Evolutionary conservation across 805 yeast genomes (phyloP).

Genomic region (Starmerella lactis-condensi): DNA sequence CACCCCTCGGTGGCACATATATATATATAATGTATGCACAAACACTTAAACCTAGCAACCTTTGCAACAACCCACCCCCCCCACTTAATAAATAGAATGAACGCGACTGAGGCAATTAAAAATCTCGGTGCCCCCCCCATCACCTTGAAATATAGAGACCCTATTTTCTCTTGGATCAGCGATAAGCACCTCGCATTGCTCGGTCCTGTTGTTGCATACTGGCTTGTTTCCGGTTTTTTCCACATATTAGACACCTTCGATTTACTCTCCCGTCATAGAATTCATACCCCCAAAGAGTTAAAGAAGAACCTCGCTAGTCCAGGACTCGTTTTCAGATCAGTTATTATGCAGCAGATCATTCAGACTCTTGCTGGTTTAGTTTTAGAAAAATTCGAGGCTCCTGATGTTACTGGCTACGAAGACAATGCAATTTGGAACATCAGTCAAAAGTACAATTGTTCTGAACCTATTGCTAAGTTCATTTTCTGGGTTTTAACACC

Average conservation of each 20-base stretch:
- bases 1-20: too few species aligned
- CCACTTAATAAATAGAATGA: not conserved
- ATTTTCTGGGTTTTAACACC: conserved; percentile 51
- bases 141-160: conserved; percentile 7
- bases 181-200: conserved; percentile 57
- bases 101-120: not conserved
- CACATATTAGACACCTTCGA: conserved; percentile 55
- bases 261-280: conserved; percentile 65
- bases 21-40: not conserved
- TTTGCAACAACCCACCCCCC: not conserved
- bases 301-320: conserved; percentile 58
- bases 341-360: conserved; percentile 62
- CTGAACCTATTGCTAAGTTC: conserved; percentile 26
- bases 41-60: not conserved
- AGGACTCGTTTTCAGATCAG: conserved; percentile 59
- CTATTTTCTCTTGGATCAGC: conserved; percentile 41
- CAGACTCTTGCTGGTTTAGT: conserved; percentile 55
- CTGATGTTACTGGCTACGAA: conserved; percentile 33
- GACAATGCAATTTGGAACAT: conserved; percentile 30
- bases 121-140: conserved; percentile 13
- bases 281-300: conserved; percentile 84
- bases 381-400: conserved; percentile 37
- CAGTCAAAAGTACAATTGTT: conserved; percentile 23
- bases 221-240: conserved; percentile 60
- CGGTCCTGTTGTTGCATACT: conserved; percentile 66